Conservation (phyloP, 768 basidiomycete genomes). For the Russula sp. region DNA sequence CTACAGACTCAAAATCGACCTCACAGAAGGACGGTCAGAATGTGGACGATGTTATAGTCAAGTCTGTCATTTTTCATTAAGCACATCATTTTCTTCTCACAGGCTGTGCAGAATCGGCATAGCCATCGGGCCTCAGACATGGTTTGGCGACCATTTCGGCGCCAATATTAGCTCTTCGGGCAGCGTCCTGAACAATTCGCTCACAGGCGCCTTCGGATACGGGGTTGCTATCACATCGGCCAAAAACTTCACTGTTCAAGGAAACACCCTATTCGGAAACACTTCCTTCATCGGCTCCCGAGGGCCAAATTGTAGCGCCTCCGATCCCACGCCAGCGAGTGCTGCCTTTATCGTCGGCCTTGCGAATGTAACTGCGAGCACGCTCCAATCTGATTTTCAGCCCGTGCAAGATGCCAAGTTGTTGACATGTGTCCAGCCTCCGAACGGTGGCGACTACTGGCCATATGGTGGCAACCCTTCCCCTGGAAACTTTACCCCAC, state of each 20-base stretch:
- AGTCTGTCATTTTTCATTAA: slow-evolving; percentile 38
- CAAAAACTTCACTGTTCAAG: slow-evolving; percentile 55
- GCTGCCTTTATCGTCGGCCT: slow-evolving; percentile 53
- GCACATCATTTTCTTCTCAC: slow-evolving; percentile 1
- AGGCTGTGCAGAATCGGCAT: slow-evolving; percentile 55
- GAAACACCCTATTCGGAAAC: slow-evolving; percentile 57
- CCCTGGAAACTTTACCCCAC: slow-evolving; percentile 22
- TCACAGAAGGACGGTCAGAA: slow-evolving; percentile 48
- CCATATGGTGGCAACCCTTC: slow-evolving; percentile 52
- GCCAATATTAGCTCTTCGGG: slow-evolving; percentile 50
- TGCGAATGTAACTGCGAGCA: slow-evolving; percentile 34
- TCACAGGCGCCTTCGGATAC: slow-evolving; percentile 67
- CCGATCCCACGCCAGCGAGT: slow-evolving; percentile 44
- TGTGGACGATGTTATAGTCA: slow-evolving; percentile 54
- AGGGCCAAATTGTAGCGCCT: slow-evolving; percentile 55
- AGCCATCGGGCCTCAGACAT: slow-evolving; percentile 68
- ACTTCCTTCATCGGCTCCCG: slow-evolving; percentile 66
- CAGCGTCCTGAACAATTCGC: slow-evolving; percentile 46
- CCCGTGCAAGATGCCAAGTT: slow-evolving; percentile 45
- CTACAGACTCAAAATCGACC: slow-evolving; percentile 37
- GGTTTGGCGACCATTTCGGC: slow-evolving; percentile 57
- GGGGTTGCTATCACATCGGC: slow-evolving; percentile 62
- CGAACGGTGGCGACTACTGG: slow-evolving; percentile 63
- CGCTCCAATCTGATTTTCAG: slow-evolving; percentile 47
- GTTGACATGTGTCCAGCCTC: slow-evolving; percentile 62